A percentile compares a stretch with the other conserved stretches of the same genome.
These are phyloP conservation scores for Fusarium hainanense DNA, from an alignment of 2,329 filamentous ascomycete species.

Conservation along the genomic window DNA sequence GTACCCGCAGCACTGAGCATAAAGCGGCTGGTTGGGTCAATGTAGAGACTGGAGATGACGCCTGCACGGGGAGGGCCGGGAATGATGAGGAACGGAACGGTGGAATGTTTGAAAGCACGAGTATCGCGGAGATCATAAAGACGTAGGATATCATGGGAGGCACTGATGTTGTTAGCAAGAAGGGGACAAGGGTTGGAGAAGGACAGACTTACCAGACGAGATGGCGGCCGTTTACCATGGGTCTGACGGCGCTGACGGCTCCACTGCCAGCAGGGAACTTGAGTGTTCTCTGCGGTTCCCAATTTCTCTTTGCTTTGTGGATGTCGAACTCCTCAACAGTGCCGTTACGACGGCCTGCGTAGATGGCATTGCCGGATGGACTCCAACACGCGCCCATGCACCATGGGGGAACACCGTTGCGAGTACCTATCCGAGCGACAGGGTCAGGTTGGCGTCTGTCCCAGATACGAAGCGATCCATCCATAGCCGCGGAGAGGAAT, in stretches of 20 bases:
- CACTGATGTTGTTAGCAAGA: slow-evolving; percentile 61
- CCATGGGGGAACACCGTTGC: slow-evolving; percentile 87
- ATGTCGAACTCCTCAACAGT: slow-evolving; percentile 95
- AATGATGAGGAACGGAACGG: slow-evolving; percentile 94
- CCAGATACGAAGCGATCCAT: slow-evolving; percentile 93
- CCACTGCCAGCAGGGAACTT: slow-evolving; percentile 91
- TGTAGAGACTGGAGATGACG: slow-evolving; percentile 85
- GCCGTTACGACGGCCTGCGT: slow-evolving; percentile 88
- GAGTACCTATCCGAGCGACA: slow-evolving; percentile 80
- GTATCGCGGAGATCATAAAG: slow-evolving; percentile 86
- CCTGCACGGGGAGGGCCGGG: slow-evolving; percentile 86
- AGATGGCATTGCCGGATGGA: slow-evolving; percentile 94
- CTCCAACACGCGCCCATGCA: slow-evolving; percentile 98
- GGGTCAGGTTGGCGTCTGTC: slow-evolving; percentile 82
- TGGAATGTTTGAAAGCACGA: slow-evolving; percentile 74
- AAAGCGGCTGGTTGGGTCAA: slow-evolving; percentile 88
- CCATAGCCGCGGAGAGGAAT: slow-evolving; percentile 88
- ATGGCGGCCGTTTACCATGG: slow-evolving; percentile 94
- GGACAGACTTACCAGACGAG: slow-evolving; percentile 73
- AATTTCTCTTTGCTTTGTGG: slow-evolving; percentile 75
- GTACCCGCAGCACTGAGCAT: slow-evolving; percentile 95
- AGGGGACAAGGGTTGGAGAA: background rate
- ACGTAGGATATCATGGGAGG: slow-evolving; percentile 91
- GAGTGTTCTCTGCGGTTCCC: slow-evolving; percentile 80
- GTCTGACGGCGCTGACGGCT: slow-evolving; percentile 84